A percentile compares a stretch with the other conserved stretches of the same genome.
Evolutionary conservation across 108 stramenopile genomes (phyloP).

Genomic region (Cyclotella cryptica): DNA sequence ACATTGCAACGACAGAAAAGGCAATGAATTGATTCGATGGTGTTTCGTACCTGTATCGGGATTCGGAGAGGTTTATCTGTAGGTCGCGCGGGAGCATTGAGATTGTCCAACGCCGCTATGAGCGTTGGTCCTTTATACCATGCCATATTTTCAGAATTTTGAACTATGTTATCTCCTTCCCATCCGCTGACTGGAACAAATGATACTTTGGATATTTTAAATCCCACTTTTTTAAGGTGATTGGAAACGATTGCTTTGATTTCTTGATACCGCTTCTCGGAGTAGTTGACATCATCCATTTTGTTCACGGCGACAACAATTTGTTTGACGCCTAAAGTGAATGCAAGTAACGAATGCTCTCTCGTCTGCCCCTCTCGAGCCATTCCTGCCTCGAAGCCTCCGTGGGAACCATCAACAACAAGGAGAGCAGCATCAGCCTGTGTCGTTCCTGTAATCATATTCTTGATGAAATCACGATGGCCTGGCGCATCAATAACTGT

Average conservation of each 20-base stretch:
- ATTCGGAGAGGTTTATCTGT: constrained; percentile 92
- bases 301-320: constrained; percentile 97
- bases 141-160: constrained; percentile 73
- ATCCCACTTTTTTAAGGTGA: constrained; percentile 78
- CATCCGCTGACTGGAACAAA: constrained; percentile 97
- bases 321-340: constrained; percentile 96
- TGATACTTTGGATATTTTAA: constrained; percentile 75
- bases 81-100: constrained; percentile 87
- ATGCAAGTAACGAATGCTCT: constrained; percentile 95
- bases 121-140: constrained; percentile 98
- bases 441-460: constrained; percentile 99
- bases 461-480: constrained; percentile 93
- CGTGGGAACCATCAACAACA: constrained; percentile 89
- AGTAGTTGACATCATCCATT: constrained; percentile 94
- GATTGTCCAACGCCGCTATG: constrained; percentile 91
- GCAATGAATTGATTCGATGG: neutral
- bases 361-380: constrained; percentile 94
- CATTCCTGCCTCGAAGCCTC: constrained; percentile 96
- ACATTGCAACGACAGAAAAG: neutral
- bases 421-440: constrained; percentile 96
- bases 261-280: constrained; percentile 87
- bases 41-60: constrained; percentile 68
- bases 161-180: constrained; percentile 96
- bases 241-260: constrained; percentile 72
- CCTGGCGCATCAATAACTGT: constrained; percentile 98